phyloP scores from a whole-genome alignment of 2,329 filamentous ascomycete genomes.

The Xylaria multiplex region DNA sequence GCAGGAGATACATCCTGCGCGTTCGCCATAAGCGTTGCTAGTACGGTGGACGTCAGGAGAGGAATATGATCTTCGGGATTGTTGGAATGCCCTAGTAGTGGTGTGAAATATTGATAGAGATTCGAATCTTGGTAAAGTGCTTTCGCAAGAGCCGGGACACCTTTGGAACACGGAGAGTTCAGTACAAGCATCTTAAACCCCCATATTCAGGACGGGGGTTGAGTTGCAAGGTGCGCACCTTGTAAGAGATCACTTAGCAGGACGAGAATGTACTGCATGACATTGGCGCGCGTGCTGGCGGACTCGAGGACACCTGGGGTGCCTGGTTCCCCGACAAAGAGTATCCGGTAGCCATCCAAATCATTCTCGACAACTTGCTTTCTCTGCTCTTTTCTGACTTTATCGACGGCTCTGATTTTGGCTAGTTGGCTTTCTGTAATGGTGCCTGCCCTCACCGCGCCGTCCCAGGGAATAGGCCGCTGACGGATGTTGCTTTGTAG shows the following conservation, averaged over 20 bases:
- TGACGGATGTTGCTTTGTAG: slow-evolving; percentile 97
- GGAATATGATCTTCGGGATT: slow-evolving; percentile 81
- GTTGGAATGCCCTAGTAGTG: slow-evolving; percentile 82
- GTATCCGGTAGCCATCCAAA: slow-evolving; percentile 78
- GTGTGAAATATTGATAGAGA: slow-evolving; percentile 85
- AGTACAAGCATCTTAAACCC: slow-evolving; percentile 10
- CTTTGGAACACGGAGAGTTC: slow-evolving; percentile 49
- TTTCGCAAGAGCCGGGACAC: slow-evolving; percentile 80
- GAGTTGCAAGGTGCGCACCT: slow-evolving; percentile 60
- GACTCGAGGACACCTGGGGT: slow-evolving; percentile 79
- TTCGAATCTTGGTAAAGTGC: slow-evolving; percentile 79
- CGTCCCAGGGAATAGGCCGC: slow-evolving; percentile 97
- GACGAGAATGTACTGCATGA: slow-evolving; percentile 94
- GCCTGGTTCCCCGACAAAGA: slow-evolving; percentile 82
- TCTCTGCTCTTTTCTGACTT: slow-evolving; percentile 91
- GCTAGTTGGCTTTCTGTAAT: slow-evolving; percentile 93
- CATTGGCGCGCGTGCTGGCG: slow-evolving; percentile 85
- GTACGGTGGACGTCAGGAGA: slow-evolving; percentile 86
- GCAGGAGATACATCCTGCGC: slow-evolving; percentile 71
- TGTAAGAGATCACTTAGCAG: slow-evolving; percentile 87
- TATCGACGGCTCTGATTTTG: slow-evolving; percentile 96
- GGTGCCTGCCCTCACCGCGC: slow-evolving; percentile 90
- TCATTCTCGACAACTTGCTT: slow-evolving; percentile 84
- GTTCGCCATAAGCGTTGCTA: slow-evolving; percentile 79
- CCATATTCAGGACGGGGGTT: neutral